Conservation (phyloP, 2,329 filamentous ascomycete genomes). For the Fusarium coicis region DNA sequence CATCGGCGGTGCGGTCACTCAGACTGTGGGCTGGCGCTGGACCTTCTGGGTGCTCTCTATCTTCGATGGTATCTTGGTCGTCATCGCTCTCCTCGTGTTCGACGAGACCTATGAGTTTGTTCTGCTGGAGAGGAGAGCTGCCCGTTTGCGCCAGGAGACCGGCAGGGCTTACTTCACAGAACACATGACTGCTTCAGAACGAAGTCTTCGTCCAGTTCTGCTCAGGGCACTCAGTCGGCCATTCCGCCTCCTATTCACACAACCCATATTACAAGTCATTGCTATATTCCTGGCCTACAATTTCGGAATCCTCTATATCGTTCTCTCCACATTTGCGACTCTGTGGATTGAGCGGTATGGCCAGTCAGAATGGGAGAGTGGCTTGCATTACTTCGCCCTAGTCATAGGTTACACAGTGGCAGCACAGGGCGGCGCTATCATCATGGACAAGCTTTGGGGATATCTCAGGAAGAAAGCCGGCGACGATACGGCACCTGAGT, state of each 20-base stretch:
- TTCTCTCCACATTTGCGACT: neutral
- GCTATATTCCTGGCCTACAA: neutral
- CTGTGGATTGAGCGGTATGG: neutral
- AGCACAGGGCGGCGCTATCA: neutral
- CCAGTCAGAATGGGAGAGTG: neutral
- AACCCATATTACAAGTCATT: neutral
- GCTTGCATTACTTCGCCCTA: neutral
- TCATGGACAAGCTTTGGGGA: neutral
- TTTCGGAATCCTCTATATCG: neutral
- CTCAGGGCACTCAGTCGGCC: neutral
- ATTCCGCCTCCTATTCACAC: neutral
- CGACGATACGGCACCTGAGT: neutral
- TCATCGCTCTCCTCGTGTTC: neutral
- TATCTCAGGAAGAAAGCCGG: neutral
- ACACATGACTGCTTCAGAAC: neutral
- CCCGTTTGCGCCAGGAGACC: rapidly evolving
- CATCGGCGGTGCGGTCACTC: neutral
- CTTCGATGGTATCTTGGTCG: neutral
- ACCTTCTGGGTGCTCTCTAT: neutral
- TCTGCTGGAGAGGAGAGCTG: neutral
- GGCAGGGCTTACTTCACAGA: neutral
- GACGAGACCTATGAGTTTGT: neutral
- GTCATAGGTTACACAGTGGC: neutral
- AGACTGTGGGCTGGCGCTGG: neutral
- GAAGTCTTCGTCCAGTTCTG: neutral